These are phyloP conservation scores for Gautieria morchelliformis DNA, from an alignment of 768 basidiomycete genomes.

Conservation along the genomic window DNA sequence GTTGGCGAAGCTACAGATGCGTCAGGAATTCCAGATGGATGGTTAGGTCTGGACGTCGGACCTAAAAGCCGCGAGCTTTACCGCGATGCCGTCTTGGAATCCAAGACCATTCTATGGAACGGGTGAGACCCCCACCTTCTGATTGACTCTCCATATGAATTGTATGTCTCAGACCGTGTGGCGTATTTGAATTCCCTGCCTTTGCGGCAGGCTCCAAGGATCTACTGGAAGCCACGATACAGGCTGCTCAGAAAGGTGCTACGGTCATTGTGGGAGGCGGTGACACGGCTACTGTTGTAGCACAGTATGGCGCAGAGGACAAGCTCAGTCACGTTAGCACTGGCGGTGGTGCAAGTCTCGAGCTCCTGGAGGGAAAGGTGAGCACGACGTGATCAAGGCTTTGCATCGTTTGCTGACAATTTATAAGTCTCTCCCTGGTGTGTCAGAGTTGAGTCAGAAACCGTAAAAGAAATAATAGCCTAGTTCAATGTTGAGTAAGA, in stretches of 20 bases:
- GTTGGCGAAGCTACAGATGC: slow-evolving; percentile 66
- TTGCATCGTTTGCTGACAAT: neutral
- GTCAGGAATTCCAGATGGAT: slow-evolving; percentile 83
- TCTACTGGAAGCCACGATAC: slow-evolving; percentile 76
- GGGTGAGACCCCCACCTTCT: slow-evolving; percentile 40
- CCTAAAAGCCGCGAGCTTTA: slow-evolving; percentile 75
- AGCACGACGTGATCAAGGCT: slow-evolving; percentile 10
- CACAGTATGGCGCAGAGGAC: slow-evolving; percentile 75
- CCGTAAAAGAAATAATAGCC: slow-evolving; percentile 10
- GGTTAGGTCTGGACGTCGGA: slow-evolving; percentile 94
- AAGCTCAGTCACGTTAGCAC: slow-evolving; percentile 95
- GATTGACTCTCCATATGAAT: neutral
- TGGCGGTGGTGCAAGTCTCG: slow-evolving; percentile 87
- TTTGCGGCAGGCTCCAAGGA: slow-evolving; percentile 81
- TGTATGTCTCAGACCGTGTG: slow-evolving; percentile 62
- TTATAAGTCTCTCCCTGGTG: slow-evolving; percentile 73
- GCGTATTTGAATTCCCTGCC: slow-evolving; percentile 93
- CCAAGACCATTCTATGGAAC: slow-evolving; percentile 97
- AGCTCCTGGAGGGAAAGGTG: slow-evolving; percentile 97
- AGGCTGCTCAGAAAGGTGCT: slow-evolving; percentile 77
- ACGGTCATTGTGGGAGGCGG: slow-evolving; percentile 95
- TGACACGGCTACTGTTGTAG: slow-evolving; percentile 93
- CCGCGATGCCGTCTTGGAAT: slow-evolving; percentile 66
- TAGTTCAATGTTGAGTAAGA: neutral
- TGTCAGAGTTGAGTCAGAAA: slow-evolving; percentile 84